A percentile compares a stretch with the other conserved stretches of the same genome.
These are phyloP conservation scores for Sarcodon aspratus DNA, from an alignment of 768 basidiomycete genomes.

Conservation along the genomic window DNA sequence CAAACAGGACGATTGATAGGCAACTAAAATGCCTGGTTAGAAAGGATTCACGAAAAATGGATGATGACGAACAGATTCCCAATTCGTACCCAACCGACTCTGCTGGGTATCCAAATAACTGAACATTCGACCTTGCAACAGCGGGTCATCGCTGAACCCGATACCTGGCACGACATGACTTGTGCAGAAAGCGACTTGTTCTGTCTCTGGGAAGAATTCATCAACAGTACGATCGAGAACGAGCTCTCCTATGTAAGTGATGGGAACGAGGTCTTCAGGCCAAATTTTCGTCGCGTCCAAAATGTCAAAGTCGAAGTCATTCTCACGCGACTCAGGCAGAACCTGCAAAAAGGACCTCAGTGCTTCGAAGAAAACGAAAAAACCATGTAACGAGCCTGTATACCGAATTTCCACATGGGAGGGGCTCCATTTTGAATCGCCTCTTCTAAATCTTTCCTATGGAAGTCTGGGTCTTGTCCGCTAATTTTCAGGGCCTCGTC, in stretches of 20 bases:
- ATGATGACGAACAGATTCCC: constrained; percentile 39
- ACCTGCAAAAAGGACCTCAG: constrained; percentile 24
- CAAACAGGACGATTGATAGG: constrained; percentile 79
- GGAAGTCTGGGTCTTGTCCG: constrained; percentile 87
- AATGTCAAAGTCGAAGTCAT: constrained; percentile 81
- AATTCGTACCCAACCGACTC: constrained; percentile 72
- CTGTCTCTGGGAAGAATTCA: constrained; percentile 79
- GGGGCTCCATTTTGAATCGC: constrained; percentile 63
- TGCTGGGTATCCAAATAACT: constrained; percentile 84
- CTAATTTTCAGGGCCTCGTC: constrained; percentile 79
- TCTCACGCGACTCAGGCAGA: constrained; percentile 59
- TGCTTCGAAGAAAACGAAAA: background rate
- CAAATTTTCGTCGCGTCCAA: constrained; percentile 82
- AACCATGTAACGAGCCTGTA: constrained; percentile 16
- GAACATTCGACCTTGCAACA: constrained; percentile 81
- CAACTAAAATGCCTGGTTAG: constrained; percentile 26
- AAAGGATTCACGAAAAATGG: background rate
- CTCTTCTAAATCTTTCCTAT: constrained; percentile 77
- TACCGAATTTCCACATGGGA: constrained; percentile 72
- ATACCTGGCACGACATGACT: constrained; percentile 47
- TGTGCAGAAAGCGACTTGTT: constrained; percentile 87
- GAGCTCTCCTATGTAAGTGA: constrained; percentile 69
- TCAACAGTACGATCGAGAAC: constrained; percentile 50
- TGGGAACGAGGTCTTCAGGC: constrained; percentile 72
- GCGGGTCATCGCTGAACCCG: constrained; percentile 65